Percentiles rank a stretch among this genome's conserved stretches.
Evolutionary conservation across 73 alveolate genomes (phyloP).

Genomic region (Paraurostyla sp.): DNA sequence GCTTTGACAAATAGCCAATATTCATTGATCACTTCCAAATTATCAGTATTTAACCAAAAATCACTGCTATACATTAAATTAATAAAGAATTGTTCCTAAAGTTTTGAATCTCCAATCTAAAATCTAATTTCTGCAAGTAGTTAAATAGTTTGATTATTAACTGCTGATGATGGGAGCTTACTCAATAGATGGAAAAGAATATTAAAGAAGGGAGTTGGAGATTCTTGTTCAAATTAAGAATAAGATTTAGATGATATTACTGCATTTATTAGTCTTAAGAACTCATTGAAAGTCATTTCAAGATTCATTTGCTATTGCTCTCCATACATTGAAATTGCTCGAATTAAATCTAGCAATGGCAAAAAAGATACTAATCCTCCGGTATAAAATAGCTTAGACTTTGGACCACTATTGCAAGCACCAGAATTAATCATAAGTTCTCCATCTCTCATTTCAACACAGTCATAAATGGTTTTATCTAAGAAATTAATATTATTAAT

Average conservation of each 20-base stretch:
- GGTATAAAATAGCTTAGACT: constrained; percentile 1
- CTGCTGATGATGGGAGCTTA: constrained; percentile 32
- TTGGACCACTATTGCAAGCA: constrained; percentile 10
- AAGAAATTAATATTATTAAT: background rate
- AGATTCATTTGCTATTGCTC: background rate
- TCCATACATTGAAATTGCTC: background rate
- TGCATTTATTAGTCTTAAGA: constrained; percentile 5
- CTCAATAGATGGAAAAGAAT: constrained; percentile 45
- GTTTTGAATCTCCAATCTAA: constrained; percentile 65
- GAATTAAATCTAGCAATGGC: constrained; percentile 46
- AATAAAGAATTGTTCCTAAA: constrained; percentile 60
- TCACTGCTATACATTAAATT: constrained; percentile 59
- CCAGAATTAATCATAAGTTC: constrained; percentile 67
- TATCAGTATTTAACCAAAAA: constrained; percentile 66
- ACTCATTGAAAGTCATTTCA: constrained; percentile 25
- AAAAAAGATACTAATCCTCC: constrained; percentile 60
- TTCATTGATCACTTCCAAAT: constrained; percentile 65
- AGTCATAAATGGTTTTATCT: constrained; percentile 61
- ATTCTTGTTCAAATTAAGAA: constrained; percentile 41
- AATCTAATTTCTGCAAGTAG: constrained; percentile 74
- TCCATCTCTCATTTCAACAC: constrained; percentile 58
- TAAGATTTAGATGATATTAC: constrained; percentile 40
- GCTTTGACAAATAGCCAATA: constrained; percentile 77
- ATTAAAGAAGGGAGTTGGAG: constrained; percentile 47
- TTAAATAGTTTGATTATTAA: constrained; percentile 57